phyloP scores from a whole-genome alignment of 2,329 filamentous ascomycete genomes.

The Aureobasidium melanogenum region DNA sequence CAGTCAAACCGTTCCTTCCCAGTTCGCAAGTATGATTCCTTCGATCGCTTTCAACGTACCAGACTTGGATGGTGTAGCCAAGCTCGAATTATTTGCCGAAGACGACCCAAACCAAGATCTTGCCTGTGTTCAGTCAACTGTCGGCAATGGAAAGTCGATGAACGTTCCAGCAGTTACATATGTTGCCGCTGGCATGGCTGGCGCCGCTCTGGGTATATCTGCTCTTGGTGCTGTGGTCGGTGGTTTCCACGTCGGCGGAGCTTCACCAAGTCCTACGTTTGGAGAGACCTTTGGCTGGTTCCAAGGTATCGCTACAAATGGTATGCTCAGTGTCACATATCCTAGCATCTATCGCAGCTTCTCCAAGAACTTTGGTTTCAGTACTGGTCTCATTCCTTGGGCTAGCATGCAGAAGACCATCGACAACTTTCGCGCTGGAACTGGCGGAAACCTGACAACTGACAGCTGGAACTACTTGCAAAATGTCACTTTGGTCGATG shows the following conservation, averaged over 20 bases:
- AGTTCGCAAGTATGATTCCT: slow-evolving; percentile 69
- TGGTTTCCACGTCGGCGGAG: slow-evolving; percentile 42
- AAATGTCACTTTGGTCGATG: slow-evolving; percentile 62
- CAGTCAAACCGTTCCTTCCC: slow-evolving; percentile 58
- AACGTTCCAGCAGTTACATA: slow-evolving; percentile 70
- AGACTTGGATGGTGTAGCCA: slow-evolving; percentile 80
- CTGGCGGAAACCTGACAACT: slow-evolving; percentile 79
- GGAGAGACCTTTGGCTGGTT: slow-evolving; percentile 81
- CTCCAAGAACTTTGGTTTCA: slow-evolving; percentile 88
- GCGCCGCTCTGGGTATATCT: slow-evolving; percentile 67
- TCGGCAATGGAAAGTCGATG: slow-evolving; percentile 82
- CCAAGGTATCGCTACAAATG: slow-evolving; percentile 88
- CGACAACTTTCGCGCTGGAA: slow-evolving; percentile 69
- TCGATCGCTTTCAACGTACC: slow-evolving; percentile 83
- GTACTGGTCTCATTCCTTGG: slow-evolving; percentile 77
- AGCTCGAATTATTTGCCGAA: slow-evolving; percentile 59
- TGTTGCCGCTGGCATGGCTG: slow-evolving; percentile 73
- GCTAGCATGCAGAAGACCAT: slow-evolving; percentile 69
- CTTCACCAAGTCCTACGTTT: slow-evolving; percentile 72
- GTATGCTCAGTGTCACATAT: slow-evolving; percentile 88
- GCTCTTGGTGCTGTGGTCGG: slow-evolving; percentile 62
- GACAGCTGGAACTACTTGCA: slow-evolving; percentile 66
- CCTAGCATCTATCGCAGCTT: slow-evolving; percentile 84
- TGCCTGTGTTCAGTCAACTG: slow-evolving; percentile 72
- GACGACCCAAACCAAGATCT: slow-evolving; percentile 51